These are phyloP conservation scores for Trichoderma reesei DNA, from an alignment of 495 filamentous ascomycete species.

Conservation along the genomic window DNA sequence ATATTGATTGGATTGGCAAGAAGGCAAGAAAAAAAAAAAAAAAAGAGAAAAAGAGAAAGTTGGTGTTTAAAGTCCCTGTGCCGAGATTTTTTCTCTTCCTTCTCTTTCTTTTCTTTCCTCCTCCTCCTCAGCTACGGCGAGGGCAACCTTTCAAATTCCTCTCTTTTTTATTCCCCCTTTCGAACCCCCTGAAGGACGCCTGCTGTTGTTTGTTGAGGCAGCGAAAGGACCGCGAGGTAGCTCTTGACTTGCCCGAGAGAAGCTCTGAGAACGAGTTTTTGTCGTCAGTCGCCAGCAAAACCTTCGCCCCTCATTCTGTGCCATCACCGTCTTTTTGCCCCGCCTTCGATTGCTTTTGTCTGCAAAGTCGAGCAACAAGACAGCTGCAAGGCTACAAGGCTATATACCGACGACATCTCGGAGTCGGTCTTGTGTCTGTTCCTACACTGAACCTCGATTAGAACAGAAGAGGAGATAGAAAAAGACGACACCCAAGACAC, in stretches of 20 bases:
- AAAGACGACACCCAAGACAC: constrained; percentile 13
- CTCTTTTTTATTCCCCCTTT: background rate
- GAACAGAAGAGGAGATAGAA: background rate
- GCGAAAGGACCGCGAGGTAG: background rate
- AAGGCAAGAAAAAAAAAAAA: background rate
- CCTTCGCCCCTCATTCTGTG: background rate
- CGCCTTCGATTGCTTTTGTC: background rate
- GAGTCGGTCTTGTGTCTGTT: background rate
- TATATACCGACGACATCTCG: background rate
- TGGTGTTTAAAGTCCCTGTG: constrained; percentile 1
- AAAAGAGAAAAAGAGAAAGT: constrained; percentile 3
- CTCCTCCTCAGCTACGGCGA: constrained; percentile 1
- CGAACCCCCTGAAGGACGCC: background rate
- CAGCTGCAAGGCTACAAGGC: background rate
- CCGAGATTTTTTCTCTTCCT: constrained; percentile 2
- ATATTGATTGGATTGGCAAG: background rate
- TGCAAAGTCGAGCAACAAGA: background rate
- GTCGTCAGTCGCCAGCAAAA: background rate
- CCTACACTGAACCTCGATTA: background rate
- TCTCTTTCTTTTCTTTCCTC: background rate
- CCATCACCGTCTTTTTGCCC: background rate
- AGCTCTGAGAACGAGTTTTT: constrained; percentile 9
- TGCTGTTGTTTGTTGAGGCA: background rate
- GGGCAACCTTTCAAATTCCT: background rate
- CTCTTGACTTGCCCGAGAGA: constrained; percentile 3